phyloP scores from a whole-genome alignment of 1,139 yeast species.

The Lodderomyces parapsilosis region DNA sequence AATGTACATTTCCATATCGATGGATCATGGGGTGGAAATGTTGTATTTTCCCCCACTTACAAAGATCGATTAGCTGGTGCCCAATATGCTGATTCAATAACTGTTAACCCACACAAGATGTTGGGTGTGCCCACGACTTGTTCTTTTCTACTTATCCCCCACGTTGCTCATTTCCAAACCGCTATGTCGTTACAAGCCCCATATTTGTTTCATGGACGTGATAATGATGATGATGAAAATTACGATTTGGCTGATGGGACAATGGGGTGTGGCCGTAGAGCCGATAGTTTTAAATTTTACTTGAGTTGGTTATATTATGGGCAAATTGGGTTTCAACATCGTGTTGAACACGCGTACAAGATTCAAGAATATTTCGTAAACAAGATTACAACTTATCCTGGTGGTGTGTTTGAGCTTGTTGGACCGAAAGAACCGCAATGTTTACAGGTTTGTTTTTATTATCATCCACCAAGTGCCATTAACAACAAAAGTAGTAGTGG shows the following conservation, averaged over 20 bases:
- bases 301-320: constrained; percentile 85
- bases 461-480: constrained; percentile 43
- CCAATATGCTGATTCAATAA: constrained; percentile 71
- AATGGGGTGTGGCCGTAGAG: constrained; percentile 89
- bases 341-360: constrained; percentile 72
- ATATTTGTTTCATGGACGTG: constrained; percentile 71
- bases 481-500: constrained; percentile 6
- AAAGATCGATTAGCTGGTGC: constrained; percentile 53
- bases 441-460: constrained; percentile 81
- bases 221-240: constrained; percentile 53
- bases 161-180: constrained; percentile 60
- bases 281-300: constrained; percentile 78
- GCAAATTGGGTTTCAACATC: constrained; percentile 48
- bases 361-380: constrained; percentile 61
- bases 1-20: constrained; percentile 78
- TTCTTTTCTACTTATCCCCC: constrained; percentile 73
- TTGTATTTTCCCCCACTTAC: constrained; percentile 60
- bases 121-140: constrained; percentile 90
- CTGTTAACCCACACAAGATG: constrained; percentile 87
- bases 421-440: constrained; percentile 62
- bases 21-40: constrained; percentile 93
- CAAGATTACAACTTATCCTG: constrained; percentile 30
- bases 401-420: constrained; percentile 51
- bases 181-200: constrained; percentile 82
- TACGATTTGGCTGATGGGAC: constrained; percentile 87